Percentiles rank a stretch among this genome's conserved stretches.
These are phyloP conservation scores for Pleurotus giganteus DNA, from an alignment of 768 basidiomycete genomes.

Conservation along the genomic window DNA sequence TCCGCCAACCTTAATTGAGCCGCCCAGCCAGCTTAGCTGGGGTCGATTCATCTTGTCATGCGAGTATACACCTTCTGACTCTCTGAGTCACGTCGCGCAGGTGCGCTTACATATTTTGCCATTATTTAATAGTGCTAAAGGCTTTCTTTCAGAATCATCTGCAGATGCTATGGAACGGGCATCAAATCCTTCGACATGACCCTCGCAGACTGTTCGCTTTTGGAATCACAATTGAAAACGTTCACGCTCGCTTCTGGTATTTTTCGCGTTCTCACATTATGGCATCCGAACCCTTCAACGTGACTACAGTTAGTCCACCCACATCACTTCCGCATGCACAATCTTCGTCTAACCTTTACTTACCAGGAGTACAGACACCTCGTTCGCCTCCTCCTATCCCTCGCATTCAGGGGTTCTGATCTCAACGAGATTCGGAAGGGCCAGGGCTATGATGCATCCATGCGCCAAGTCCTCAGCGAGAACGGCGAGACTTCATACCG, in stretches of 20 bases:
- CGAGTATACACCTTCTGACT: no score
- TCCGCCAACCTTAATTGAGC: no score
- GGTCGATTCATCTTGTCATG: no score
- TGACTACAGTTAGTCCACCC: not conserved
- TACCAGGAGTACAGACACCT: not conserved
- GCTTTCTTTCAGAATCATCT: slow-evolving; percentile 13
- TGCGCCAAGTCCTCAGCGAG: not conserved
- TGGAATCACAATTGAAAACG: slow-evolving; percentile 26
- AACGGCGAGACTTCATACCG: slow-evolving; percentile 3
- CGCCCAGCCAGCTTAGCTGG: no score
- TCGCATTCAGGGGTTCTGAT: no score
- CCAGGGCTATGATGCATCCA: slow-evolving; percentile 16
- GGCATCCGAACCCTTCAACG: slow-evolving; percentile 13
- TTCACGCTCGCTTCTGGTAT: slow-evolving; percentile 25
- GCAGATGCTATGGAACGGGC: slow-evolving; percentile 25
- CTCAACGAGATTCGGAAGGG: not conserved
- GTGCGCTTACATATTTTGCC: no score
- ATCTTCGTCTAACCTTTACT: not conserved
- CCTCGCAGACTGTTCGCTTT: slow-evolving; percentile 20
- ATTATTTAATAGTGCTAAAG: no score
- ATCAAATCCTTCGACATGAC: slow-evolving; percentile 26
- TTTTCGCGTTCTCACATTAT: slow-evolving; percentile 18
- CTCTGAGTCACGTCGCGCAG: no score
- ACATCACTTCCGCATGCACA: slow-evolving; percentile 10
- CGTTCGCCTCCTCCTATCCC: not conserved